Evolutionary conservation across 306 rosid species (phyloP), one percentile per base, ranked within the genome.

Genomic region (Dicorynia guianensis): DNA sequence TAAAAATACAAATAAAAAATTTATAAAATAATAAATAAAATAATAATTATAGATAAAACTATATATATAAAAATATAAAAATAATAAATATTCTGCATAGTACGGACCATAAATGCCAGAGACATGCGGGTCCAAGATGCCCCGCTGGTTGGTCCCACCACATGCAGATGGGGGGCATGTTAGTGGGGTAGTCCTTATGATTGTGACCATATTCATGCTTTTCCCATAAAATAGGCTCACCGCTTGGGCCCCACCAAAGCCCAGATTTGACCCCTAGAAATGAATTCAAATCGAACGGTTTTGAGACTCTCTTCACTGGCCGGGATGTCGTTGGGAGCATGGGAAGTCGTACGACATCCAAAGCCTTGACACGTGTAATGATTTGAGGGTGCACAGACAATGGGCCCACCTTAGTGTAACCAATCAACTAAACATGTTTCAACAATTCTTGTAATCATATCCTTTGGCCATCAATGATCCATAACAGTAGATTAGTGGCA

Each of bases 381-480:
- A 78, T 78, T 78, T 63, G 86, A n/a, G 79, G 46, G 46, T 5
- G 54, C 0, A 13, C 2, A 48, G 78, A 64, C 55, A 50, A 17
- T 67, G 73, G 83, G 79, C 63, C 79, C 82, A 63, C 4, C n/a
- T 25, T n/a, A 11, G 11, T 56, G 78, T 78, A 60, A 15, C 64
- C 77, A 76, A 72, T 80, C 69, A 84, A 20, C 68, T 19, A 74
- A 79, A 71, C 81, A 81, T 81, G 74, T 76, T 75, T 43, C 8
- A 70, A 48, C 90, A 71, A 85, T 89, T 82, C 38, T 19, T 13
- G 40, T 38, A 34, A 79, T 69, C 63, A 76, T 72, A 12, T 39
- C 38, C 48, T 40, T 35, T 36, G 43, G 3, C 53, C 14, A 47
- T 69, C 59, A 10, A 11, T 52, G 38, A 25, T 2, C 2, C 3